These are phyloP conservation scores for Aspergillus pseudoterreus DNA, from an alignment of 2,329 filamentous ascomycete genomes.

Conservation along the genomic window DNA sequence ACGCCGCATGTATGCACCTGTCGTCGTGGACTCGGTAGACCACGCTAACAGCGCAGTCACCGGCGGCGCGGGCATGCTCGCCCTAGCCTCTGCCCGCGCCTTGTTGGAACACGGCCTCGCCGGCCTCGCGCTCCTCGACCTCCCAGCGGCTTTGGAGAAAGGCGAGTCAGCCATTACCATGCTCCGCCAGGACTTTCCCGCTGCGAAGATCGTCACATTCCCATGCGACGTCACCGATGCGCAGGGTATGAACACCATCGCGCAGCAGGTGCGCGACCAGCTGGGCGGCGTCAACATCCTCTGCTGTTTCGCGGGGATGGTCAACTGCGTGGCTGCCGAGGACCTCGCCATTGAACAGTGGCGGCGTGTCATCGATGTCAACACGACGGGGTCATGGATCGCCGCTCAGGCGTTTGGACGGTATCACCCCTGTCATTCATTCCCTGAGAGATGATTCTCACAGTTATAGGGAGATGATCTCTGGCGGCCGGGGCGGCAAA, in stretches of 20 bases:
- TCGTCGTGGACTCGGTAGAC: too few relatives aligned
- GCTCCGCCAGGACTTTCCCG: slow-evolving; percentile 54
- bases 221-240: slow-evolving; percentile 59
- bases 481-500: slow-evolving; percentile 51
- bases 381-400: slow-evolving; percentile 66
- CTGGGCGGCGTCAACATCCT: slow-evolving; percentile 55
- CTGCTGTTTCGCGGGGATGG: slow-evolving; percentile 66
- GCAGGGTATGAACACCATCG: slow-evolving; percentile 15
- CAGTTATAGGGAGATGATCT: slow-evolving; percentile 51
- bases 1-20: slow-evolving; percentile 21
- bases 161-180: slow-evolving; percentile 40
- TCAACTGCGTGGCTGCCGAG: slow-evolving; percentile 58
- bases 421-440: slow-evolving; percentile 18
- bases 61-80: slow-evolving; percentile 63
- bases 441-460: not conserved
- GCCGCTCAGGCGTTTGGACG: slow-evolving; percentile 61
- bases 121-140: slow-evolving; percentile 59
- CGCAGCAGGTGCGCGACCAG: slow-evolving; percentile 13
- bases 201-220: slow-evolving; percentile 48
- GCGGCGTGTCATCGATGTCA: slow-evolving; percentile 65
- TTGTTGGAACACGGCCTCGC: slow-evolving; percentile 65
- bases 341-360: slow-evolving; percentile 58
- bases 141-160: slow-evolving; percentile 42
- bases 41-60: slow-evolving; percentile 47
- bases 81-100: slow-evolving; percentile 55